A percentile compares a stretch with the other conserved stretches of the same genome.
These are phyloP conservation scores for Caryopteris hybrid DNA, from an alignment of 305 asterid species.

Conservation along the genomic window DNA sequence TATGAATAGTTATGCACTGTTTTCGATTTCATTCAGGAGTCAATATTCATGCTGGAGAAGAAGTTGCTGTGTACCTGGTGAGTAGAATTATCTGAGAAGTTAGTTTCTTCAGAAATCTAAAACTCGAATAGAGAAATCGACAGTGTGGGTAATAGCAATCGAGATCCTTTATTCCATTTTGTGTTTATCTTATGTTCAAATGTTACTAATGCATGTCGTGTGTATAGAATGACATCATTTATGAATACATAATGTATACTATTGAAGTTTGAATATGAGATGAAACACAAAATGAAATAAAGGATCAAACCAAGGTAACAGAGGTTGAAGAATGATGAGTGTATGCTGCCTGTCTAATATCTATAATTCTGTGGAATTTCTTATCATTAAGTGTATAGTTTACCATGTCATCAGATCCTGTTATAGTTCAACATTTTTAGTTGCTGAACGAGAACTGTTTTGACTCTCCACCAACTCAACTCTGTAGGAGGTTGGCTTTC, in stretches of 20 bases:
- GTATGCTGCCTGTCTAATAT: background rate
- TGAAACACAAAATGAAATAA: too few relatives aligned
- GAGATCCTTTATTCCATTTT: too few relatives aligned
- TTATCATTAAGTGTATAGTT: too few relatives aligned
- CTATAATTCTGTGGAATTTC: background rate
- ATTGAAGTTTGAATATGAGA: too few relatives aligned
- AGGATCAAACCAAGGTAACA: too few relatives aligned
- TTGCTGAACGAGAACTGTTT: background rate
- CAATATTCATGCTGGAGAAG: constrained; percentile 83
- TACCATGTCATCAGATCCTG: background rate
- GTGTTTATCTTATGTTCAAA: too few relatives aligned
- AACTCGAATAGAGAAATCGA: background rate
- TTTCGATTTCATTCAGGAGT: constrained; percentile 41
- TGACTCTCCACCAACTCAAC: too few relatives aligned
- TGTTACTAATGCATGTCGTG: too few relatives aligned
- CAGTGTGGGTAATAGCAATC: background rate
- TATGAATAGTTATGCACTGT: constrained; percentile 5
- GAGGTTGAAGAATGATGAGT: constrained; percentile 6
- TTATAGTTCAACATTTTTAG: constrained; percentile 4
- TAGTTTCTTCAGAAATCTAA: too few relatives aligned
- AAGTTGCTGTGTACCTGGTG: constrained; percentile 90
- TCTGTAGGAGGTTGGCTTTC: too few relatives aligned
- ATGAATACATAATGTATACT: too few relatives aligned
- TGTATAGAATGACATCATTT: too few relatives aligned
- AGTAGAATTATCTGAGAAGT: constrained; percentile 24